These are phyloP conservation scores for Tetrastigma voinierianum DNA, from an alignment of 164 flowering plant species.

Conservation along the genomic window DNA sequence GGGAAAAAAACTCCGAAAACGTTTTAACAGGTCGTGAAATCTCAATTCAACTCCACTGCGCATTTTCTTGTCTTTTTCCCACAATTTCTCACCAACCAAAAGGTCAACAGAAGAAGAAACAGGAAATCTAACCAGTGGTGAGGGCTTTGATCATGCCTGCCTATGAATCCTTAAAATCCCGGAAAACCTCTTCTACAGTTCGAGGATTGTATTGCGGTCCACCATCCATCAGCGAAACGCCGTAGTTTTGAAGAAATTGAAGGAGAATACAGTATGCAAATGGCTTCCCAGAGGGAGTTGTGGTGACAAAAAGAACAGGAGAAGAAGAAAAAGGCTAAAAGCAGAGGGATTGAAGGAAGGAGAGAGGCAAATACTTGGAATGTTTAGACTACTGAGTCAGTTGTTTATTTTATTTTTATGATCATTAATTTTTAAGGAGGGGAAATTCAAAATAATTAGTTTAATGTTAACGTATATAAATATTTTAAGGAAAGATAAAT, in stretches of 20 bases:
- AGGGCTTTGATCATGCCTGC: slow-evolving; percentile 56
- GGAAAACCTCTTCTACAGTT: slow-evolving; percentile 58
- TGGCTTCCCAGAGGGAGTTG: too few relatives aligned
- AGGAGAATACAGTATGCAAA: too few relatives aligned
- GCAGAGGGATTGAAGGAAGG: not conserved
- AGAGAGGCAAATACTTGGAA: not conserved
- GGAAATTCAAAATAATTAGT: too few relatives aligned
- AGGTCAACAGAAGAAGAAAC: not conserved
- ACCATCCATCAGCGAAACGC: slow-evolving; percentile 33
- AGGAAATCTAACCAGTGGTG: slow-evolving; percentile 33
- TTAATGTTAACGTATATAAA: too few relatives aligned
- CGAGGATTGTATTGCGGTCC: slow-evolving; percentile 35
- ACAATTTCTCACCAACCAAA: not conserved
- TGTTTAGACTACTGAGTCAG: too few relatives aligned
- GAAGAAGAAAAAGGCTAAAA: not conserved
- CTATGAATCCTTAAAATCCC: slow-evolving; percentile 54
- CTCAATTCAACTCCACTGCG: too few relatives aligned
- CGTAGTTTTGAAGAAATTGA: not conserved
- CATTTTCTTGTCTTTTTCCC: too few relatives aligned
- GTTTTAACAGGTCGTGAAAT: not conserved
- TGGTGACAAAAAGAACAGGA: too few relatives aligned
- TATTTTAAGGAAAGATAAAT: too few relatives aligned
- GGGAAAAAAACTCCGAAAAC: not conserved
- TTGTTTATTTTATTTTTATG: too few relatives aligned
- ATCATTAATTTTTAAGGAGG: too few relatives aligned